These are phyloP conservation scores for Anisodus tanguticus DNA, from an alignment of 257 asterid genomes.

Conservation along the genomic window DNA sequence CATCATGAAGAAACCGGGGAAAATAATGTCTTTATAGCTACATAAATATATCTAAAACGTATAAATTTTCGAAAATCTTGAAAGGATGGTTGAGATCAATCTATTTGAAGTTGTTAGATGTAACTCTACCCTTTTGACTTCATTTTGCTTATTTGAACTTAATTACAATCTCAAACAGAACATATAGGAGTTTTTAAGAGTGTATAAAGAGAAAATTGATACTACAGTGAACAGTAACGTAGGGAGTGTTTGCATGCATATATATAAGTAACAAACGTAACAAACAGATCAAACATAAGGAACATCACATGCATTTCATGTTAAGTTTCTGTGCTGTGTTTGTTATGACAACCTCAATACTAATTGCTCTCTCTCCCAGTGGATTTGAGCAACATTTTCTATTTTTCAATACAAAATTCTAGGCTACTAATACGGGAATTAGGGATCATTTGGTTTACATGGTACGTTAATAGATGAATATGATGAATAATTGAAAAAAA, in stretches of 20 bases:
- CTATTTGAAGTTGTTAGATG: neutral
- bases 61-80: neutral
- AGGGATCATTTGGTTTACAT: slow-evolving; percentile 4
- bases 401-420: neutral
- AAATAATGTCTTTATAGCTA: too few relatives aligned
- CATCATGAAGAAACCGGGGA: too few relatives aligned
- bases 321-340: neutral
- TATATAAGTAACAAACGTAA: neutral
- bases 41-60: neutral
- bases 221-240: too few relatives aligned
- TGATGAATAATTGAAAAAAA: too few relatives aligned
- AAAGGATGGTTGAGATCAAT: neutral
- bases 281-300: neutral
- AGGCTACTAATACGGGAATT: neutral
- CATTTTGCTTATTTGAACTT: slow-evolving; percentile 36
- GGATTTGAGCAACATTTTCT: neutral
- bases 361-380: neutral
- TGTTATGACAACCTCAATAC: neutral
- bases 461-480: neutral
- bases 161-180: neutral
- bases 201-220: neutral
- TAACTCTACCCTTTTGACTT: slow-evolving; percentile 64
- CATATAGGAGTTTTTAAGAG: neutral
- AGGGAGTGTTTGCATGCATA: neutral
- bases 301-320: slow-evolving; percentile 7